A percentile compares a stretch with the other conserved stretches of the same genome.
phyloP scores from a whole-genome alignment of 1,284 basidiomycete species.

The Neonothopanus nambi region DNA sequence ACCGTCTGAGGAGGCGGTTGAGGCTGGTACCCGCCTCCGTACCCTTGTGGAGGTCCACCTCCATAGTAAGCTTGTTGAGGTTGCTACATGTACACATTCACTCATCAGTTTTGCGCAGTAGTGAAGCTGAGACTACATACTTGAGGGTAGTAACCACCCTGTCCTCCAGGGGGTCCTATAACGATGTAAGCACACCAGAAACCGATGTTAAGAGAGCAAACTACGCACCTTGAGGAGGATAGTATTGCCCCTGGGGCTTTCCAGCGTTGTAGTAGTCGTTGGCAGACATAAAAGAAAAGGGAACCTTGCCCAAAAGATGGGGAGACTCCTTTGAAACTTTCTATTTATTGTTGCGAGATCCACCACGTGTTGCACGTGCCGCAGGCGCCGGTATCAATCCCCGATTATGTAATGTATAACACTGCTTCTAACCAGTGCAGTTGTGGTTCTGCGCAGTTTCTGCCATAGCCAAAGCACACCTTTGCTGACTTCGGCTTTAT shows the following conservation, averaged over 20 bases:
- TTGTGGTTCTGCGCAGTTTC: too few relatives aligned
- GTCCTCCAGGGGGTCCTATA: conserved; percentile 57
- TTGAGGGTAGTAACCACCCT: conserved; percentile 77
- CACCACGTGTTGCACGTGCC: neutral
- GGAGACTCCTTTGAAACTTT: neutral
- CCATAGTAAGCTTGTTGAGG: conserved; percentile 71
- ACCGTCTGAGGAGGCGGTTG: conserved; percentile 73
- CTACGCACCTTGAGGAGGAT: conserved; percentile 63
- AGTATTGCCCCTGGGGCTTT: conserved; percentile 55
- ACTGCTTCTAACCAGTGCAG: too few relatives aligned
- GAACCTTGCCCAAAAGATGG: neutral
- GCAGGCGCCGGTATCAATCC: neutral
- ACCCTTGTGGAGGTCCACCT: conserved; percentile 34
- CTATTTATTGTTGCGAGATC: neutral
- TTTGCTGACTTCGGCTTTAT: too few relatives aligned
- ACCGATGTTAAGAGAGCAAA: too few relatives aligned
- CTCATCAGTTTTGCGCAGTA: neutral
- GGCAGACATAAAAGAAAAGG: conserved; percentile 57
- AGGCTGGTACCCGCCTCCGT: conserved; percentile 44
- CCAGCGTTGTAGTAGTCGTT: conserved; percentile 69
- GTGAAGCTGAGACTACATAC: conserved; percentile 25
- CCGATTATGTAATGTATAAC: too few relatives aligned
- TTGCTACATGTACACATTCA: conserved; percentile 36
- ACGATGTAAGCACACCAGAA: conserved; percentile 13
- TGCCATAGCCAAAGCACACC: too few relatives aligned